Percentiles rank a stretch among this genome's conserved stretches.
Conservation (phyloP, 805 yeast species). For the Teunomyces funiuensis region DNA sequence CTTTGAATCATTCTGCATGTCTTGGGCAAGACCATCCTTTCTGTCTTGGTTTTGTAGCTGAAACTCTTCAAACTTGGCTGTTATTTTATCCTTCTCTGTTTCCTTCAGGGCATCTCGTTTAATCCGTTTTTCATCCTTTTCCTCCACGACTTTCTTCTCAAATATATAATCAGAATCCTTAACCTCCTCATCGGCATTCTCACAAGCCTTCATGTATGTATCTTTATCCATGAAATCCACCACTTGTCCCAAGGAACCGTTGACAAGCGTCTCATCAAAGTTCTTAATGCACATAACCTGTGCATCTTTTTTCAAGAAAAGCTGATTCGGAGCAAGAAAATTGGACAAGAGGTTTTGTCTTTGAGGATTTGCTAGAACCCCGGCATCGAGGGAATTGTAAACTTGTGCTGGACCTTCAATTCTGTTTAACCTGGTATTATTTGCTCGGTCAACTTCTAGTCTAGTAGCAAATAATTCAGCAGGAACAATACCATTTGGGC, state of each 20-base stretch:
- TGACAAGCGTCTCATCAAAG: conserved; percentile 67
- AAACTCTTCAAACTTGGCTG: not conserved
- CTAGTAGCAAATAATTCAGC: conserved; percentile 77
- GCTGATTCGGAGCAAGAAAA: conserved; percentile 59
- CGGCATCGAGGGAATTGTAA: conserved; percentile 58
- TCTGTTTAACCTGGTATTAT: conserved; percentile 45
- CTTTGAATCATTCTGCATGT: conserved; percentile 44
- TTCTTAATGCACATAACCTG: conserved; percentile 85
- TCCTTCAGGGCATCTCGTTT: conserved; percentile 1
- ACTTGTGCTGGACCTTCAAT: conserved; percentile 45
- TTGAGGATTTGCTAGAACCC: conserved; percentile 43
- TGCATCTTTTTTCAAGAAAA: conserved; percentile 65
- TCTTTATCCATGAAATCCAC: conserved; percentile 50
- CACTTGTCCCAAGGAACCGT: conserved; percentile 75
- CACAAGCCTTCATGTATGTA: conserved; percentile 30
- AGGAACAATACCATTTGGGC: conserved; percentile 62
- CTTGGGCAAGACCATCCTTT: conserved; percentile 46
- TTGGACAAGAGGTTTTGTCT: conserved; percentile 49
- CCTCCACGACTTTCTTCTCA: conserved; percentile 4
- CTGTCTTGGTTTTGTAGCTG: conserved; percentile 35
- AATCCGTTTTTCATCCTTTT: not conserved
- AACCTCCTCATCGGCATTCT: not conserved
- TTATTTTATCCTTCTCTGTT: conserved; percentile 1
- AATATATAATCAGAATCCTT: conserved; percentile 19
- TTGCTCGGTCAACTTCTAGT: conserved; percentile 68